Evolutionary conservation across 1,284 basidiomycete species (phyloP), one percentile per base, ranked within the genome.

Genomic region (Coriolopsis trogii): DNA sequence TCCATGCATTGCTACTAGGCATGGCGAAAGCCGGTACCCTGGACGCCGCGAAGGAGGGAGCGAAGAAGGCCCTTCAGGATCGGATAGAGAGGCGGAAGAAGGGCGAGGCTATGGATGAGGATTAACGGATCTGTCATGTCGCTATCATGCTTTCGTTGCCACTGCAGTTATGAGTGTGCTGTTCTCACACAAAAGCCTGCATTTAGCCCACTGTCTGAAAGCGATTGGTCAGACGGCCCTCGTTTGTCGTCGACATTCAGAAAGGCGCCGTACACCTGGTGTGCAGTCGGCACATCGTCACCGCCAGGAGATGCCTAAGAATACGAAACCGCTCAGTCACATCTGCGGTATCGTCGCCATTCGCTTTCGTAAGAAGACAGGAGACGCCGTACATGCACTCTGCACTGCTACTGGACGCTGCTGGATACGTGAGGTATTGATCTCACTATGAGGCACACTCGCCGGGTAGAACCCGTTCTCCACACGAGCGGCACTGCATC

Each of bases 11-110:
- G 18, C 71, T 91, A 13, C 66, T 81, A 26, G 82, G 81, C 20
- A 74, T 93, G 34, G 89, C 88, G 18, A 87, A 86, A 63, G 77
- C 78, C 4, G 86, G 84, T 0, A 78, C 69, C 56, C 71, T 84
- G 51, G 74, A 76, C 10, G 64, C 73, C 4, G 82, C 78, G 0
- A 75, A 78, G 25, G 73, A 74, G 29, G 67, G 68, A 26, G 78
- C 78, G 34, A 79, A 74, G 62, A 75, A 73, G 54, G 66, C 69
- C 13, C 79, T 85, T 76, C 73, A 73, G 58, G 76, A 79, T 54
- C 74, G 81, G 43, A 71, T 82, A 52, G 78, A 79, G 49, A 79
- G 73, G 46, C 55, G 60, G 63, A 73, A 75, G 55, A 76, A 73
- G 59, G 80, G 81, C 28, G 76, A 78, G 49, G 28, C 56, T 15